These are phyloP conservation scores for Penicillium atrosanguineum DNA, from an alignment of 495 filamentous ascomycete genomes.

Conservation along the genomic window DNA sequence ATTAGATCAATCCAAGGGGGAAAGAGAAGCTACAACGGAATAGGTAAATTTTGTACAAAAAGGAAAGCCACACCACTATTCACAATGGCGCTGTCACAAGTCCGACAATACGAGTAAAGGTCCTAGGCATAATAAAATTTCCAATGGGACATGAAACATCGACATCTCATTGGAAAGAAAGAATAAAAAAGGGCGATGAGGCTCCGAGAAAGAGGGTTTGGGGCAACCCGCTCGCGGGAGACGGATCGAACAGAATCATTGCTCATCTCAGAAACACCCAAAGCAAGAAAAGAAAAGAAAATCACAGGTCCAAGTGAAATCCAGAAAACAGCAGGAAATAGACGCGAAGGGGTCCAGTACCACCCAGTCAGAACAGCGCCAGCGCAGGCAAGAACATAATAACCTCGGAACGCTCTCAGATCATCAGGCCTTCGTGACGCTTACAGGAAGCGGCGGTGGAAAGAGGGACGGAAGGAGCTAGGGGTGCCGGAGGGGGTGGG, in stretches of 20 bases:
- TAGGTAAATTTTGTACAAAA: not conserved
- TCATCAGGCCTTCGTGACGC: not conserved
- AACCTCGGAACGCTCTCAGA: not conserved
- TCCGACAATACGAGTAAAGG: not conserved
- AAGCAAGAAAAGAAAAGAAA: not conserved
- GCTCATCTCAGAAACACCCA: not conserved
- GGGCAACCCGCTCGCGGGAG: not conserved
- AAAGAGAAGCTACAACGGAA: not conserved
- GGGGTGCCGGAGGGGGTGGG: constrained; percentile 7
- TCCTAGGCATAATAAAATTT: not conserved
- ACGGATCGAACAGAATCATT: not conserved
- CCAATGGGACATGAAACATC: constrained; percentile 9
- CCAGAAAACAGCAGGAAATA: not conserved
- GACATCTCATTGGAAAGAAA: constrained; percentile 15
- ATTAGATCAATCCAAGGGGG: too few relatives aligned
- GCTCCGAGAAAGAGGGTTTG: not conserved
- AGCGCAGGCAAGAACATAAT: not conserved
- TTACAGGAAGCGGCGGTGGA: constrained; percentile 32
- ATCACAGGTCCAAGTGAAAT: not conserved
- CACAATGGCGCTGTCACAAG: not conserved
- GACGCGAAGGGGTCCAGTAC: not conserved
- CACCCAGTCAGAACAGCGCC: not conserved
- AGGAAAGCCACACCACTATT: not conserved
- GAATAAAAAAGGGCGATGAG: constrained; percentile 2
- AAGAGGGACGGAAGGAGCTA: constrained; percentile 19